These are phyloP conservation scores for Dipodascopsis uninucleata DNA, from an alignment of 805 yeast species.

Conservation along the genomic window DNA sequence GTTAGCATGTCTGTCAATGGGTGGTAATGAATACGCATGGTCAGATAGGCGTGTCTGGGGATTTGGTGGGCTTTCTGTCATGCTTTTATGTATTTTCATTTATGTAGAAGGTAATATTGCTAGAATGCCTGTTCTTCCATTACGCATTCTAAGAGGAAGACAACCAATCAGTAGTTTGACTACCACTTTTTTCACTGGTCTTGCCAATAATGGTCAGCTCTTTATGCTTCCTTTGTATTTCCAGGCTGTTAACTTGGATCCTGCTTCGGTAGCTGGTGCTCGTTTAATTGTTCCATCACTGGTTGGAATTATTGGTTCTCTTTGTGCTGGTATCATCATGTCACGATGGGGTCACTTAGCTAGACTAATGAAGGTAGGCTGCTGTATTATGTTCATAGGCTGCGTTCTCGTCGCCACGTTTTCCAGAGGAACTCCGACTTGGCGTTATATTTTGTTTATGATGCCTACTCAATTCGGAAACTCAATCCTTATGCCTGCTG, in stretches of 20 bases:
- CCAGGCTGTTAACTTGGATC: slow-evolving; percentile 49
- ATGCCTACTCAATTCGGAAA: slow-evolving; percentile 62
- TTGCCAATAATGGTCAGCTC: slow-evolving; percentile 50
- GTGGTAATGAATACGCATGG: slow-evolving; percentile 55
- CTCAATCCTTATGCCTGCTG: slow-evolving; percentile 64
- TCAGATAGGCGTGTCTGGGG: slow-evolving; percentile 42
- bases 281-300: slow-evolving; percentile 55
- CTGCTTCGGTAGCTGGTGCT: slow-evolving; percentile 56
- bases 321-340: slow-evolving; percentile 65
- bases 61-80: slow-evolving; percentile 37
- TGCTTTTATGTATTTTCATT: slow-evolving; percentile 42
- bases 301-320: slow-evolving; percentile 64
- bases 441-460: slow-evolving; percentile 45
- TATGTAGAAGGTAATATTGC: slow-evolving; percentile 52
- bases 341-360: slow-evolving; percentile 63
- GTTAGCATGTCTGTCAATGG: slow-evolving; percentile 64
- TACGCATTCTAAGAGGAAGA: slow-evolving; percentile 51
- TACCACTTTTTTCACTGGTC: slow-evolving; percentile 67
- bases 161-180: slow-evolving; percentile 63
- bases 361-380: slow-evolving; percentile 44
- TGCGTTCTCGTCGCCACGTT: slow-evolving; percentile 37
- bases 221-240: slow-evolving; percentile 71
- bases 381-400: slow-evolving; percentile 49
- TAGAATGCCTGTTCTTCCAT: slow-evolving; percentile 64
- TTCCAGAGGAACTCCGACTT: slow-evolving; percentile 30